These are phyloP conservation scores for Cordyceps militaris DNA, from an alignment of 2,329 filamentous ascomycete genomes.

Conservation along the genomic window DNA sequence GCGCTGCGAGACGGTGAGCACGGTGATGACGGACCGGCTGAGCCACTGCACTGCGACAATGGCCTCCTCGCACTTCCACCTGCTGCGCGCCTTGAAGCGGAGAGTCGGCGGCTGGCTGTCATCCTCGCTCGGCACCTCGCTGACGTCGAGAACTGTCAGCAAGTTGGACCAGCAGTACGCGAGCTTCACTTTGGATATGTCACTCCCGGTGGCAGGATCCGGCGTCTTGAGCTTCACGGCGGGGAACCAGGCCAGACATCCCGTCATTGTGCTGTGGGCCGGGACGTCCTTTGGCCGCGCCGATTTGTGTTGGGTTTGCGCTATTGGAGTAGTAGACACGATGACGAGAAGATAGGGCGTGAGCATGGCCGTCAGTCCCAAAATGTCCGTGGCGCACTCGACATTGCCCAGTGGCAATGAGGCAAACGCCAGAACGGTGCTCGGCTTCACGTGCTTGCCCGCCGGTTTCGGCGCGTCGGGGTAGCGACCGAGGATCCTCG, in stretches of 20 bases:
- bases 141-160: slow-evolving; percentile 85
- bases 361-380: slow-evolving; percentile 90
- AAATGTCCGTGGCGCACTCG: slow-evolving; percentile 75
- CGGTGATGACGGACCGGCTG: slow-evolving; percentile 81
- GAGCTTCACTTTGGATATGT: slow-evolving; percentile 74
- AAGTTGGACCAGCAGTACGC: slow-evolving; percentile 99
- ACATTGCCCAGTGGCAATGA: slow-evolving; percentile 90
- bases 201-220: slow-evolving; percentile 58
- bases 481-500: slow-evolving; percentile 84
- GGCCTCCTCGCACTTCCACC: slow-evolving; percentile 90
- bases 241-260: slow-evolving; percentile 94
- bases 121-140: slow-evolving; percentile 61
- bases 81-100: slow-evolving; percentile 72
- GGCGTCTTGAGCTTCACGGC: slow-evolving; percentile 83
- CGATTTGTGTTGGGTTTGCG: slow-evolving; percentile 93
- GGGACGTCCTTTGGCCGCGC: slow-evolving; percentile 84
- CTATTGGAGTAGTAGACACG: slow-evolving; percentile 92
- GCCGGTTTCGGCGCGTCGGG: slow-evolving; percentile 58
- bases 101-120: slow-evolving; percentile 72
- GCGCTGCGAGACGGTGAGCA: slow-evolving; percentile 90
- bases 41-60: slow-evolving; percentile 97
- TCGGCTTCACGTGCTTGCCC: slow-evolving; percentile 73
- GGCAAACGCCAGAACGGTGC: slow-evolving; percentile 87
- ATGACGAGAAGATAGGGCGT: slow-evolving; percentile 94
- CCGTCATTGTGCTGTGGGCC: slow-evolving; percentile 85